A percentile compares a stretch with the other conserved stretches of the same genome.
phyloP scores from a whole-genome alignment of 805 yeast genomes.

The Candida xiaguanensis region DNA sequence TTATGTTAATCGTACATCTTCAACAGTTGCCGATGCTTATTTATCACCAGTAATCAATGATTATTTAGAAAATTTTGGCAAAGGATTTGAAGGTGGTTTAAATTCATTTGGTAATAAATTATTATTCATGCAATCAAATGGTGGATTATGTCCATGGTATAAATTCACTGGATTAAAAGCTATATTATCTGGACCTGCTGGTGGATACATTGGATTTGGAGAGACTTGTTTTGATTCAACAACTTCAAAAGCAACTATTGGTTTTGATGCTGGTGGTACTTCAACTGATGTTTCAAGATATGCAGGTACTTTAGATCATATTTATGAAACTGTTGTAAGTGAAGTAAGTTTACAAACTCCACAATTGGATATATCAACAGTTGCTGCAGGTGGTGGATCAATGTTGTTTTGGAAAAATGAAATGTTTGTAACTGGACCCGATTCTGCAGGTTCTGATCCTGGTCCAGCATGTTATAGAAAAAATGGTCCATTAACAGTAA shows the following conservation, averaged over 20 bases:
- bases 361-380: constrained; percentile 42
- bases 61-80: constrained; percentile 33
- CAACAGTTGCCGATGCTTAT: constrained; percentile 44
- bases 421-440: constrained; percentile 39
- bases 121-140: constrained; percentile 95
- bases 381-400: constrained; percentile 47
- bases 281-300: constrained; percentile 44
- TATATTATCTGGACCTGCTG: constrained; percentile 94
- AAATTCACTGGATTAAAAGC: constrained; percentile 86
- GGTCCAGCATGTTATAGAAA: constrained; percentile 41
- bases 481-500: constrained; percentile 38
- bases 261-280: constrained; percentile 45
- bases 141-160: constrained; percentile 84
- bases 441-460: constrained; percentile 38
- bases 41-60: constrained; percentile 35
- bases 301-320: constrained; percentile 38
- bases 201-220: constrained; percentile 94
- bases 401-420: constrained; percentile 36
- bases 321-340: constrained; percentile 43
- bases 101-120: constrained; percentile 48
- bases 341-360: constrained; percentile 44
- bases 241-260: constrained; percentile 29
- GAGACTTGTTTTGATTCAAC: constrained; percentile 62
- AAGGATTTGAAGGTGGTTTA: constrained; percentile 40
- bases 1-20: constrained; percentile 37